Conservation (phyloP, 2,329 filamentous ascomycete genomes). For the Epichloe glyceriae region DNA sequence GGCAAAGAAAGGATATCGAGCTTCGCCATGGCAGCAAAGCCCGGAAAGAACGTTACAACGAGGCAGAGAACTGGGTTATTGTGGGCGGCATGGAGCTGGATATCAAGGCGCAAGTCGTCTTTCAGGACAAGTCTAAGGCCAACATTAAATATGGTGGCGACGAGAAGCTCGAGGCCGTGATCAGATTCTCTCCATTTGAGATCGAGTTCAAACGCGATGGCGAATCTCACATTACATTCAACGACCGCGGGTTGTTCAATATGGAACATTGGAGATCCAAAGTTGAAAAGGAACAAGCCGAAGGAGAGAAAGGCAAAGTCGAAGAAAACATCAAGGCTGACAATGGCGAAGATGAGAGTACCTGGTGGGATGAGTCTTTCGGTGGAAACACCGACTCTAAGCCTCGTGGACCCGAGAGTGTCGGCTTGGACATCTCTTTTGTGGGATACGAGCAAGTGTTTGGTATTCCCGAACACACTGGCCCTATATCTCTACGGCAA, state of each 20-base stretch:
- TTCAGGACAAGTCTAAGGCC: constrained; percentile 52
- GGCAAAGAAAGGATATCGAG: constrained; percentile 78
- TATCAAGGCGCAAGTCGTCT: constrained; percentile 53
- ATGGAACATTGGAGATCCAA: constrained; percentile 92
- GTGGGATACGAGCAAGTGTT: constrained; percentile 85
- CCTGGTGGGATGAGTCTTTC: constrained; percentile 97
- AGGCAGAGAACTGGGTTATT: constrained; percentile 73
- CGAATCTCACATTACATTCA: constrained; percentile 71
- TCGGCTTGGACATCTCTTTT: constrained; percentile 85
- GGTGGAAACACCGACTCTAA: constrained; percentile 92
- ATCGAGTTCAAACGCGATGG: constrained; percentile 82
- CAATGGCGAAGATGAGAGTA: constrained; percentile 61
- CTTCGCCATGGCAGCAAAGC: constrained; percentile 72
- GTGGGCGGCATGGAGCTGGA: constrained; percentile 69
- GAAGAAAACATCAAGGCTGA: constrained; percentile 30
- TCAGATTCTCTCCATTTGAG: constrained; percentile 70
- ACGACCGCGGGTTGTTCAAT: constrained; percentile 81
- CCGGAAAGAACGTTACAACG: constrained; percentile 89
- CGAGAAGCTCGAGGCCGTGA: constrained; percentile 66
- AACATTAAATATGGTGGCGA: constrained; percentile 71
- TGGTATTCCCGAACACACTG: constrained; percentile 87
- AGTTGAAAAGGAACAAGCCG: constrained; percentile 55
- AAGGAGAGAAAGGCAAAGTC: constrained; percentile 41
- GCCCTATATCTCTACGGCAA: constrained; percentile 75
- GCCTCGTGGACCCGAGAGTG: constrained; percentile 84